Evolutionary conservation across 1,284 basidiomycete genomes (phyloP), one percentile per base, ranked within the genome.

Genomic region (Trametes sp.): DNA sequence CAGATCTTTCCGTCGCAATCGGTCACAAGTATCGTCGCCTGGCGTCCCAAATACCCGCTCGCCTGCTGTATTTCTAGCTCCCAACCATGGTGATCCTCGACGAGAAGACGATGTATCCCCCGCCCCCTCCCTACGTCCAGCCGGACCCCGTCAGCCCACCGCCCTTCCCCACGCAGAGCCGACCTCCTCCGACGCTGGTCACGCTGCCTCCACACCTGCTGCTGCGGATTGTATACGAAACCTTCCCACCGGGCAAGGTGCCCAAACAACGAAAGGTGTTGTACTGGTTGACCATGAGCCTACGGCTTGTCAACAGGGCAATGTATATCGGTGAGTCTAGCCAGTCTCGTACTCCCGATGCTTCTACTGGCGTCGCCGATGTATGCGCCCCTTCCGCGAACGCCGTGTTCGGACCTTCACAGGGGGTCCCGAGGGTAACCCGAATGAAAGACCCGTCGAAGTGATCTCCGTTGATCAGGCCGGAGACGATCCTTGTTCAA

Each of bases 251-350:
- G 63, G 79, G 77, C 36, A 76, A 69, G 57, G 66, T 77, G 19
- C 83, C 85, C 67, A 78, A 80, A 19, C 88, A 89, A 70, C 80
- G 88, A 29, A 86, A 83, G 75, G 86, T 82, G 0, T 78, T 92
- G 11, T 87, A 88, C 63, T 93, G 90, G 90, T 74, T 93, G 23
- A 79, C 82, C 0, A 81, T 80, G n/a, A 79, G 77, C 44, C 79
- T 92, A 29, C 79, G 91, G 28, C 76, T 87, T n/a, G 89, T 90
- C 46, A 87, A 86, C 67, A 81, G 82, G 19, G 77, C 84, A 4
- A 76, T 91, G 49, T 93, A 90, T 73, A 81, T 87, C 24, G 87
- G 88, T 88, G 66, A 66, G 81, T 49, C 57, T n/a, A 50, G 2
- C 8, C 33, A 45, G 23, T n/a, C n/a, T n/a, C n/a, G n/a, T n/a